phyloP scores from a whole-genome alignment of 139 green algal genomes.

The Haematococcus lacustris region DNA sequence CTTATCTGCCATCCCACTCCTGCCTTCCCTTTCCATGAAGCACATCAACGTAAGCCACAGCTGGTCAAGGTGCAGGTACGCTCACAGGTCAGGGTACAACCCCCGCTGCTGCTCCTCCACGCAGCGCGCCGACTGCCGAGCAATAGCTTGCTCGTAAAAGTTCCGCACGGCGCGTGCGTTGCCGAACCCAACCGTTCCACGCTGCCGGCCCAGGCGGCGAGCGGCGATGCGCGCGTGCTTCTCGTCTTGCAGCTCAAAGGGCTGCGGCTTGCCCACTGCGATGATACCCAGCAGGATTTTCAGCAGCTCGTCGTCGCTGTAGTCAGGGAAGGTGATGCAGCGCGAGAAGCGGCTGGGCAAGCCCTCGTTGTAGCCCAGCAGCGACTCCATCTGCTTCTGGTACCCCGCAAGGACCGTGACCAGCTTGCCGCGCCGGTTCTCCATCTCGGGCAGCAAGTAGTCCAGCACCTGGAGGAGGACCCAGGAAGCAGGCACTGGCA shows the following conservation, averaged over 20 bases:
- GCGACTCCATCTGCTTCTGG: constrained; percentile 43
- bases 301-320: constrained; percentile 32
- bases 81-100: too few relatives aligned
- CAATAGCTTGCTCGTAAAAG: constrained; percentile 29
- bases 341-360: constrained; percentile 35
- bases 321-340: constrained; percentile 31
- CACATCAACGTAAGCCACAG: too few relatives aligned
- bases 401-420: constrained; percentile 44
- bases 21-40: too few relatives aligned
- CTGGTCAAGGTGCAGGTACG: too few relatives aligned
- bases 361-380: constrained; percentile 42
- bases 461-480: constrained; percentile 32
- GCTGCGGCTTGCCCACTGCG: not conserved
- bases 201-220: constrained; percentile 25
- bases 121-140: too few relatives aligned
- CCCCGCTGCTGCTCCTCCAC: too few relatives aligned
- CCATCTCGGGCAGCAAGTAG: constrained; percentile 40
- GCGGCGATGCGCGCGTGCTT: constrained; percentile 28
- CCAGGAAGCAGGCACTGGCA: too few relatives aligned
- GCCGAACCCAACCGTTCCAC: constrained; percentile 34
- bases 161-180: constrained; percentile 45
- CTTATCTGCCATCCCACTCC: too few relatives aligned
- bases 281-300: constrained; percentile 27
- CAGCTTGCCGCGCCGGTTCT: constrained; percentile 35
- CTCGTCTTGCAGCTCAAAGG: constrained; percentile 29